phyloP scores from a whole-genome alignment of 345 rosid genomes.

The Salix dunnii region DNA sequence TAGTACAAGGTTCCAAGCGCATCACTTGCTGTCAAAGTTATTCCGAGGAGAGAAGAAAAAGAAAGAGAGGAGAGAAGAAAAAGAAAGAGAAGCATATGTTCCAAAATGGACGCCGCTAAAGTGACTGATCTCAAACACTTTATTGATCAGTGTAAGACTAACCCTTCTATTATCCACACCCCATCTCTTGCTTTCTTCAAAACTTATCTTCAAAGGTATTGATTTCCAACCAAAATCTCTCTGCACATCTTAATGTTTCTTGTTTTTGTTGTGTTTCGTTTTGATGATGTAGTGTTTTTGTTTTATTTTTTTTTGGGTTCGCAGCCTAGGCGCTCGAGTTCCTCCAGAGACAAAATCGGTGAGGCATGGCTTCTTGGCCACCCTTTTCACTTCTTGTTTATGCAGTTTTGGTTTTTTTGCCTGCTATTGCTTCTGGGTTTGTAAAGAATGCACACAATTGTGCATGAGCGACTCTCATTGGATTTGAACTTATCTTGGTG shows the following conservation, averaged over 20 bases:
- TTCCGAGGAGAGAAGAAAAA: no score
- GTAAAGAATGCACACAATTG: not conserved
- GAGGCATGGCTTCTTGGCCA: conserved; percentile 16
- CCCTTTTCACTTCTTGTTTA: not conserved
- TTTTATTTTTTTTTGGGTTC: conserved; percentile 12
- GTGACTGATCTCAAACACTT: conserved; percentile 45
- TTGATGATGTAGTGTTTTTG: not conserved
- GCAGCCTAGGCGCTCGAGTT: conserved; percentile 71
- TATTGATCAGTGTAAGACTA: conserved; percentile 48
- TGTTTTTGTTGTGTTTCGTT: not conserved
- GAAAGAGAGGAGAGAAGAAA: not conserved
- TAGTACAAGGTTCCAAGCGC: not conserved
- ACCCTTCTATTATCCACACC: conserved; percentile 58
- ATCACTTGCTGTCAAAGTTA: not conserved
- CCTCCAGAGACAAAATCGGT: conserved; percentile 50
- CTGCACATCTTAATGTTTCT: not conserved
- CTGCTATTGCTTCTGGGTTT: conserved; percentile 1
- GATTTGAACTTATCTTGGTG: not conserved
- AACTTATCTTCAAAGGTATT: conserved; percentile 56
- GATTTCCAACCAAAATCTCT: not conserved
- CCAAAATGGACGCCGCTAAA: conserved; percentile 42
- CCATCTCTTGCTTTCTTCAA: conserved; percentile 71
- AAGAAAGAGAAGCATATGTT: not conserved
- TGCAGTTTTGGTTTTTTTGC: not conserved
- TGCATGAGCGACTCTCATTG: not conserved